phyloP scores from a whole-genome alignment of 768 basidiomycete genomes.

The Rhodotorula kratochvilovae region DNA sequence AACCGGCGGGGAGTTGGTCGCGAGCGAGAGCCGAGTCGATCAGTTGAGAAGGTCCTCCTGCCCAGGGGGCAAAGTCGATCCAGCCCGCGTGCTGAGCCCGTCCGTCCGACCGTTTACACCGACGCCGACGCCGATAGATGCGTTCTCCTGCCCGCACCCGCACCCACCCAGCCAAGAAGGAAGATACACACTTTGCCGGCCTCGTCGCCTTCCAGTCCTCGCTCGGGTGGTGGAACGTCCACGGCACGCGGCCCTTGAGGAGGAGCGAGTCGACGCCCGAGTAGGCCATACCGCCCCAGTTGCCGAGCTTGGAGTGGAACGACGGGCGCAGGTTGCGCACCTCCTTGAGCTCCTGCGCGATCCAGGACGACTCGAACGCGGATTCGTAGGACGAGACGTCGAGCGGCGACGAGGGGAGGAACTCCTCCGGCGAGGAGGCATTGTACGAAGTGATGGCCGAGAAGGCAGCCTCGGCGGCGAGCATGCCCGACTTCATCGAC shows the following conservation, averaged over 20 bases:
- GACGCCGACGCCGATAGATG: neutral
- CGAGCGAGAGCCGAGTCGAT: neutral
- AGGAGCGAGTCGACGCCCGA: constrained; percentile 82
- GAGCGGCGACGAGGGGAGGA: constrained; percentile 42
- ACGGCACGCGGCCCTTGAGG: constrained; percentile 77
- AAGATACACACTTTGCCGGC: constrained; percentile 51
- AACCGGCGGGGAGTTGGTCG: neutral
- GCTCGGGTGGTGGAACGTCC: constrained; percentile 71
- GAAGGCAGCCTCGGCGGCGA: constrained; percentile 85
- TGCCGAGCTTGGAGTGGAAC: constrained; percentile 70
- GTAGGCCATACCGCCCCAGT: constrained; percentile 82
- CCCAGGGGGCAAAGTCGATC: too few species aligned
- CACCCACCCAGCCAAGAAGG: neutral
- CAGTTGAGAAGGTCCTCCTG: too few species aligned
- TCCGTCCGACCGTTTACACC: too few species aligned
- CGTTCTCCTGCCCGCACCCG: too few species aligned
- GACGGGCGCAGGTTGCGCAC: constrained; percentile 87
- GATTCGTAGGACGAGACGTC: constrained; percentile 72
- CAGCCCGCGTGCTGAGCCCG: too few species aligned
- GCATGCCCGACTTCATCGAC: constrained; percentile 98
- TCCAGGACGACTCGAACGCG: constrained; percentile 71
- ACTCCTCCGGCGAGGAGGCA: constrained; percentile 40
- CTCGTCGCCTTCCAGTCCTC: constrained; percentile 66
- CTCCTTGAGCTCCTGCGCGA: constrained; percentile 77
- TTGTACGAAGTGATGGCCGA: constrained; percentile 54